Conservation (phyloP, 495 filamentous ascomycete genomes). For the Neurospora pannonica region DNA sequence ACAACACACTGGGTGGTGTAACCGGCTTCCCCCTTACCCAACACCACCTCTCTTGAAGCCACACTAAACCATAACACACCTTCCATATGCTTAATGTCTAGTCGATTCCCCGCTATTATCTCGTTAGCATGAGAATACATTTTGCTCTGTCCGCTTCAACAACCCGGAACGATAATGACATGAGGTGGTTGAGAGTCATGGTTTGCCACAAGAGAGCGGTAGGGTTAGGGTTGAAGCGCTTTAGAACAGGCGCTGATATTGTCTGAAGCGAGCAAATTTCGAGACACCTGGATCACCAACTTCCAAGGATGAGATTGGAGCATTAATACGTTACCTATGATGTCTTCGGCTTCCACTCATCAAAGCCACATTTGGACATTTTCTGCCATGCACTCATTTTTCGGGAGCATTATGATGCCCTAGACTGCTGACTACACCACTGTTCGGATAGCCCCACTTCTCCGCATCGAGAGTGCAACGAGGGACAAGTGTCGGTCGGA, state of each 20-base stretch:
- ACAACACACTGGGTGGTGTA: not conserved
- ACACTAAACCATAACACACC: not conserved
- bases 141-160: not conserved
- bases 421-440: not conserved
- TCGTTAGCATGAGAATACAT: not conserved
- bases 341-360: not conserved
- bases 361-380: not conserved
- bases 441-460: not conserved
- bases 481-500: not conserved
- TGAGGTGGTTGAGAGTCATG: not conserved
- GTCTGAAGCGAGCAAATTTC: not conserved
- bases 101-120: not conserved
- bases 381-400: not conserved
- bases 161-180: not conserved
- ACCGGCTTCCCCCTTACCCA: too few relatives aligned
- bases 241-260: not conserved
- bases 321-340: not conserved
- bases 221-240: not conserved
- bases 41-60: not conserved
- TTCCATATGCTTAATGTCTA: not conserved
- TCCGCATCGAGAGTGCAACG: not conserved
- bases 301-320: not conserved
- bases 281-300: not conserved
- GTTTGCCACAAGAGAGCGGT: not conserved
- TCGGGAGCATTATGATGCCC: not conserved